Base-by-base conservation (phyloP, 2,329 filamentous ascomycete genomes). In the Trichophyton mentagrophytes region DNA sequence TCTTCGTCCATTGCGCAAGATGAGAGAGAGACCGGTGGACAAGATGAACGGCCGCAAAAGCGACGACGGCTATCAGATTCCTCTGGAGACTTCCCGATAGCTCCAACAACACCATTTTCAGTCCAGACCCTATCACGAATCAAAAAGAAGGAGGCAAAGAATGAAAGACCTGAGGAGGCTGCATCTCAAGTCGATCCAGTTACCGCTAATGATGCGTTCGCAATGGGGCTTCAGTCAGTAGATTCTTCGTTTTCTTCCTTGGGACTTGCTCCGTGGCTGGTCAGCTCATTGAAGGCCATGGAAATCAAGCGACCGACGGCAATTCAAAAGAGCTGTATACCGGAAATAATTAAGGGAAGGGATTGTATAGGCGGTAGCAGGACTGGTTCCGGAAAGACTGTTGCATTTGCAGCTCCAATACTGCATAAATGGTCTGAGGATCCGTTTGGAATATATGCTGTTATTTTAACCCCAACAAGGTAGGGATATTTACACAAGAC, bases 321-420 rank as follows among this genome's bases (percentile, higher is more conserved):
- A 15, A 97, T 99, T 78, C 93, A 99, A 68, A 89, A 88, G 69
- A 86, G 85, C 59, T 95, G 89, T 71, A 97, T 99, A 69, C 91
- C 92, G 1, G 88, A 93, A 71, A 96, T 97, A 62, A 73, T 99
- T 38, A 86, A 89, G 67, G 93, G 93, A 4, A 82, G 88, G 67
- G 91, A 99, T 75, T 96, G 90, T 71, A 96, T 99, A 67, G 93
- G 93, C 70, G 91, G 91, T 42, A 95, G 89, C 70, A 82, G 90
- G 64, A 99, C 93, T 0, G 93, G 93, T 78, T 96, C 92, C 11
- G 93, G 93, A 75, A 99, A 99, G 78, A 99, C 93, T 2, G 86
- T 97, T 49, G 91, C 93, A 1, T 99, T 99, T 73, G 89, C 92
- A 0, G 90, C 91, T 8, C 93, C 93, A 0, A 95, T 99, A 63